These are phyloP conservation scores for Petunia secreta DNA, from an alignment of 257 asterid genomes.

Conservation along the genomic window DNA sequence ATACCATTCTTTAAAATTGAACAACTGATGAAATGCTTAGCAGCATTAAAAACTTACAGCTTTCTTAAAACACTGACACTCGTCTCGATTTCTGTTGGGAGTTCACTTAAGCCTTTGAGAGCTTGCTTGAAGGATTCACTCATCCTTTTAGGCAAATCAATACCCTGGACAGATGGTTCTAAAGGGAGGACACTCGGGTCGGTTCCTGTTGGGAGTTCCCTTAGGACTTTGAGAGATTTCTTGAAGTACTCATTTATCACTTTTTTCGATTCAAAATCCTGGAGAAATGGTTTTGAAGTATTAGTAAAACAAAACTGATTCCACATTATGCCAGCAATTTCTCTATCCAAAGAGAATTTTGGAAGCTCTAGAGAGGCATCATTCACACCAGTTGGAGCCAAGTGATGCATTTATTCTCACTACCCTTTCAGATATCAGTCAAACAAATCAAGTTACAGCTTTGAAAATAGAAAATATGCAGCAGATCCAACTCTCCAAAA, in stretches of 20 bases:
- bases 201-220: too few species aligned
- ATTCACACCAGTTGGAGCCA: neutral
- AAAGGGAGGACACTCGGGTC: too few species aligned
- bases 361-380: neutral
- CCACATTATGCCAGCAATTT: neutral
- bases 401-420: conserved; percentile 5
- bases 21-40: neutral
- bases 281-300: conserved; percentile 23
- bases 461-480: conserved; percentile 19
- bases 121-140: conserved; percentile 98
- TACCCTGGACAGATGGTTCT: too few species aligned
- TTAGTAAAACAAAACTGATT: conserved; percentile 12
- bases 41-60: conserved; percentile 56
- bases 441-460: neutral
- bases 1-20: neutral
- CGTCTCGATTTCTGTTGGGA: conserved; percentile 99
- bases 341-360: neutral
- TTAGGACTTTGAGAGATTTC: too few species aligned
- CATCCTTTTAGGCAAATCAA: conserved; percentile 91
- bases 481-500: too few species aligned
- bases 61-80: conserved; percentile 97
- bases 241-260: too few species aligned
- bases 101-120: conserved; percentile 94
- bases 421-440: neutral
- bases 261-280: too few species aligned